Percentiles rank a stretch among this genome's conserved stretches.
Conservation (phyloP, 495 filamentous ascomycete genomes). For the Astrothelium subdiscretum region DNA sequence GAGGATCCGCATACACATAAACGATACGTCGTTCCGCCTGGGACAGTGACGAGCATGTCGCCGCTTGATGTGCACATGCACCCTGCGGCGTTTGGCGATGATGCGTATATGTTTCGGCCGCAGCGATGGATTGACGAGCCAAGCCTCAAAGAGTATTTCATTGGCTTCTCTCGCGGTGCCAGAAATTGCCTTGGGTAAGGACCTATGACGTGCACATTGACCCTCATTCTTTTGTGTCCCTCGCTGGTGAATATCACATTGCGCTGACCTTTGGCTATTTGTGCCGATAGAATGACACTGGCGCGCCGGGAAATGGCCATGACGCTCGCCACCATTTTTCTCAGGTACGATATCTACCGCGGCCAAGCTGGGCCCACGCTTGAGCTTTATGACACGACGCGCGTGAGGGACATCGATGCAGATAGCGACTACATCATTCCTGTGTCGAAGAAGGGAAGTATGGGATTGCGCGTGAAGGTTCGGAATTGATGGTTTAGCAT, state of each 20-base stretch:
- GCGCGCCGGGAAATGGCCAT: neutral
- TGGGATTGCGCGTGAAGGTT: neutral
- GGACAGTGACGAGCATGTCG: slow-evolving; percentile 8
- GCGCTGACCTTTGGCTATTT: slow-evolving; percentile 19
- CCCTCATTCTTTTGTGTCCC: too few relatives aligned
- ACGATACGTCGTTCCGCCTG: slow-evolving; percentile 3
- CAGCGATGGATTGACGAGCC: slow-evolving; percentile 6
- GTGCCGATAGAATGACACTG: neutral
- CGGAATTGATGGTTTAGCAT: too few relatives aligned
- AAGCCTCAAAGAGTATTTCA: slow-evolving; percentile 36
- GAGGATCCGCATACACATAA: slow-evolving; percentile 20
- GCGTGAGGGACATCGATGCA: neutral
- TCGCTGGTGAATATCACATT: too few relatives aligned
- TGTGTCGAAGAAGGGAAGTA: neutral
- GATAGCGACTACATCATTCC: neutral
- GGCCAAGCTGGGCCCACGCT: neutral
- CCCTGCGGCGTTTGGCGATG: slow-evolving; percentile 6
- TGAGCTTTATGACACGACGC: neutral
- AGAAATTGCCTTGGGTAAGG: slow-evolving; percentile 41
- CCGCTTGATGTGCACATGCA: slow-evolving; percentile 10
- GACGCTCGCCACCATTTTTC: neutral
- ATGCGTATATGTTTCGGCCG: slow-evolving; percentile 3
- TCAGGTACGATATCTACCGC: neutral
- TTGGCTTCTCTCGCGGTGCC: slow-evolving; percentile 38
- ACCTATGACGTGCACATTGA: too few relatives aligned